Conservation (phyloP, 257 asterid species). For the Solanum rostratum region DNA sequence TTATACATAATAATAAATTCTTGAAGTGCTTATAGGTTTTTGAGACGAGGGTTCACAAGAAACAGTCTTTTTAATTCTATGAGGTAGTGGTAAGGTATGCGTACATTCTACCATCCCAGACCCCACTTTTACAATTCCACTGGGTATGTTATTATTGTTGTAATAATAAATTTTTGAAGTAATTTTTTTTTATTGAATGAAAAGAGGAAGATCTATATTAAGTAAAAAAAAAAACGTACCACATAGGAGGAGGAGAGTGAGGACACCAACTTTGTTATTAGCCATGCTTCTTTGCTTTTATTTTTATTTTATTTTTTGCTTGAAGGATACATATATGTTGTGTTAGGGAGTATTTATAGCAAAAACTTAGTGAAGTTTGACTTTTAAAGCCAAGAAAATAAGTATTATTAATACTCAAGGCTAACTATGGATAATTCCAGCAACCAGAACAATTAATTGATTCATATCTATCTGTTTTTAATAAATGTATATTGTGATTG, state of each 20-base stretch:
- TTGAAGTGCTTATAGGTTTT: too few relatives aligned
- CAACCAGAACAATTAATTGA: not conserved
- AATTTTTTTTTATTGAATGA: not conserved
- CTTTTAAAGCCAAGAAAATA: not conserved
- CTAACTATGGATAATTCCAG: not conserved
- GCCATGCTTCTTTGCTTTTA: not conserved
- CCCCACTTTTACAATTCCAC: too few relatives aligned
- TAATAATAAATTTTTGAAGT: not conserved
- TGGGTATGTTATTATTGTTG: too few relatives aligned
- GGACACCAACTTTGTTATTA: not conserved
- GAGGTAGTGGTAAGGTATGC: too few relatives aligned
- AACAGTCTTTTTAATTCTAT: too few relatives aligned
- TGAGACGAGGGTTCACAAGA: too few relatives aligned
- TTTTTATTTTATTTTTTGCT: not conserved
- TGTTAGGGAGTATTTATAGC: not conserved
- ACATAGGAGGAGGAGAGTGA: not conserved
- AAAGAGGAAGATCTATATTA: not conserved
- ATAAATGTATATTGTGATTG: not conserved
- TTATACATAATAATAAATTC: not conserved
- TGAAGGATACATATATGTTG: not conserved
- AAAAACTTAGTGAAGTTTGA: too few relatives aligned
- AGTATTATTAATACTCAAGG: too few relatives aligned
- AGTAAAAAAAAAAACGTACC: not conserved
- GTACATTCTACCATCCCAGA: too few relatives aligned
- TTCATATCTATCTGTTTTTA: not conserved